Evolutionary conservation across 1,284 basidiomycete genomes (phyloP), one percentile per base, ranked within the genome.

Genomic region (Tylopilus sp.): DNA sequence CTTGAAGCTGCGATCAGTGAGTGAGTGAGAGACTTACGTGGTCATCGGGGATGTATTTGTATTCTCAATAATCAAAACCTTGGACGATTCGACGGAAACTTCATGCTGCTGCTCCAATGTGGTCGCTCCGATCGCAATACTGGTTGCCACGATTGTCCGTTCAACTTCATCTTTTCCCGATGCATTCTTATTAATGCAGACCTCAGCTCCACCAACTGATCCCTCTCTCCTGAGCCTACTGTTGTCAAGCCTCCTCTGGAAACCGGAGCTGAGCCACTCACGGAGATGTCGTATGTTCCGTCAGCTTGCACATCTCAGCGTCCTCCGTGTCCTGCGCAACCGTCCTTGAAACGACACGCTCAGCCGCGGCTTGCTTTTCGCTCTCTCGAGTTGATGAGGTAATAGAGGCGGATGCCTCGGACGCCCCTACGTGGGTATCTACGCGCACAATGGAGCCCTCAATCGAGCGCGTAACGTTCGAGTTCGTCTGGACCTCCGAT

Each of bases 181-280:
- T 20, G 4, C 8, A 18, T 21, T 28, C 8, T 39, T 38, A 10
- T 50, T 39, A 4, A 6, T 12, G 40, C 28, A 5, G 18, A 15
- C 38, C 21, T 42, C 46, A 12, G 26, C 39, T 20, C 20, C 12
- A 7, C 15, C 24, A 4, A 21, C 18, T 4, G 30, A 33, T 15
- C 3, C 7, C 15, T 28, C 34, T 9, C 21, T 28, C 21, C 33
- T 46, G 15, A 10, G 1, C 3, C 5, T 39, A 14, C 49, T 37
- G 18, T 21, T 7, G 14, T 29, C 18, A 46, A 39, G 17, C 10
- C n/a, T 40, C 15, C 9, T 29, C 20, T 36, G 11, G 47, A 33
- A 24, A 17, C 7, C 2, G n/a, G 26, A 20, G n/a, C 12, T 21
- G 14, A 17, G 29, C 17, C n/a, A 53, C 57, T 50, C 41, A 57